Conservation (phyloP, 2,329 filamentous ascomycete species). For the Aspergillus niger region DNA sequence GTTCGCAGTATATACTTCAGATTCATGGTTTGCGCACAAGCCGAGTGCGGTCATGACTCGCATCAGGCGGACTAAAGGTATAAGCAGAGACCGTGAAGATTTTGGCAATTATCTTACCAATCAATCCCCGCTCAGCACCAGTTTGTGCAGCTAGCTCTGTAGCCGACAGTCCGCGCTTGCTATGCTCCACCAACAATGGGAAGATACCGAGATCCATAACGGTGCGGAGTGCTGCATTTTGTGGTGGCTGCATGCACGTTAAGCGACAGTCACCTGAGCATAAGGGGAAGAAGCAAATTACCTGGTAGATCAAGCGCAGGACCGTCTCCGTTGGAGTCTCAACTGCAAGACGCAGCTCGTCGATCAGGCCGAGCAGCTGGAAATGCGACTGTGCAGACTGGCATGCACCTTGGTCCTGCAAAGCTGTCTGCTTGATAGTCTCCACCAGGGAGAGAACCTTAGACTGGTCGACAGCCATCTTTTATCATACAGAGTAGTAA, state of each 20-base stretch:
- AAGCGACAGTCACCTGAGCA: neutral
- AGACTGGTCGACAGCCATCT: too few species aligned
- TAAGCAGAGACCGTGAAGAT: neutral
- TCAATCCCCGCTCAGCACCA: conserved; percentile 32
- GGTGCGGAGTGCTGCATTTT: conserved; percentile 35
- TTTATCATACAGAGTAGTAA: too few species aligned
- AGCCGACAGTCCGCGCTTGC: conserved; percentile 27
- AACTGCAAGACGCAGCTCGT: conserved; percentile 30
- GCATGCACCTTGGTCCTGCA: conserved; percentile 20
- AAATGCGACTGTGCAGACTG: conserved; percentile 28
- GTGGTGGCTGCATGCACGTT: conserved; percentile 30
- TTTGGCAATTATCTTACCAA: conserved; percentile 25
- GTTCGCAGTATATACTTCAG: conserved; percentile 29
- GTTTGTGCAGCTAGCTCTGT: conserved; percentile 30
- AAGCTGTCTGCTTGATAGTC: conserved; percentile 14
- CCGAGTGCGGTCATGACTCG: conserved; percentile 33
- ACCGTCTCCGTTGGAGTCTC: conserved; percentile 38
- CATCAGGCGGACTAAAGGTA: conserved; percentile 32
- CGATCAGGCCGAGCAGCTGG: conserved; percentile 31
- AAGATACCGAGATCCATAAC: conserved; percentile 37
- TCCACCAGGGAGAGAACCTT: conserved; percentile 17
- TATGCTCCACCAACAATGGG: conserved; percentile 25
- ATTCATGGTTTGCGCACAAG: conserved; percentile 23
- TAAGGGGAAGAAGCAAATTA: conserved; percentile 13
- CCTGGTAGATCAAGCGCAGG: conserved; percentile 37